A percentile compares a stretch with the other conserved stretches of the same genome.
phyloP scores from a whole-genome alignment of 768 basidiomycete genomes.

The Leccinum boreale region DNA sequence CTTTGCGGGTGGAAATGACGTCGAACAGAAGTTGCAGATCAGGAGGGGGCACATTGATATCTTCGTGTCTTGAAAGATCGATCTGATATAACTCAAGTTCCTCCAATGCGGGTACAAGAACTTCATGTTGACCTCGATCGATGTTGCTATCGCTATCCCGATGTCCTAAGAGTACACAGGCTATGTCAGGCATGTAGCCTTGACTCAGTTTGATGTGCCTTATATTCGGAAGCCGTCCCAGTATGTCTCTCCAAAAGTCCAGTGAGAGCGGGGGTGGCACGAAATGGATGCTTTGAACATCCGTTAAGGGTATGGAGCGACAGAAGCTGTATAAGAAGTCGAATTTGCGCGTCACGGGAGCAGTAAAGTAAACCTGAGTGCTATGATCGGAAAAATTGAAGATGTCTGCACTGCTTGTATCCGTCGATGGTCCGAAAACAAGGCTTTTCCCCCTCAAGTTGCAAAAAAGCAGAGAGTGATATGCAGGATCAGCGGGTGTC shows the following conservation, averaged over 20 bases:
- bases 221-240: not conserved
- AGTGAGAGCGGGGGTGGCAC: not conserved
- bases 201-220: not conserved
- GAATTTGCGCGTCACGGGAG: not conserved
- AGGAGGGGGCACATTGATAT: not conserved
- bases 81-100: not conserved
- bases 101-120: not conserved
- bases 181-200: not conserved
- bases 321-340: not conserved
- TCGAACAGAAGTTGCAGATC: not conserved
- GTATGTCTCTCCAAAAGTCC: slow-evolving; percentile 5
- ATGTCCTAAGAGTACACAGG: not conserved
- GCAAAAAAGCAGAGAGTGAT: not conserved
- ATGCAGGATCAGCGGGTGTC: not conserved
- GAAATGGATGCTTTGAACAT: not conserved
- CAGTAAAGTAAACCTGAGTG: not conserved
- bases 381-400: not conserved
- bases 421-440: not conserved
- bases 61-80: not conserved
- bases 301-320: not conserved
- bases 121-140: not conserved
- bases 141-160: no score
- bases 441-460: not conserved
- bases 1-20: not conserved
- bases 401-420: not conserved